Conservation (phyloP, 345 rosid species). For the Eucalyptus sp. region DNA sequence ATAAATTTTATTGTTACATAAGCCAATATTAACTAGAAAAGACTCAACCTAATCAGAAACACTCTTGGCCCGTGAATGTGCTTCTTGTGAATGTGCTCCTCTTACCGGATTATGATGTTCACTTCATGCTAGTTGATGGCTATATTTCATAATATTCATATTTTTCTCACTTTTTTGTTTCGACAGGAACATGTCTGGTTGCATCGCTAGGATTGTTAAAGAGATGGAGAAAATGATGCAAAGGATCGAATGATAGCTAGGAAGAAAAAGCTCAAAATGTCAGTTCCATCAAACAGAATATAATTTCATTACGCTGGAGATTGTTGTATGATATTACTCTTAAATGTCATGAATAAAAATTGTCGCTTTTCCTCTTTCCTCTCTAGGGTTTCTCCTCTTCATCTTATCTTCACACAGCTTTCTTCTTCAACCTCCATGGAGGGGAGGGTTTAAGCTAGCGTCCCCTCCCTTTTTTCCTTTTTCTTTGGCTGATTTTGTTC, state of each 20-base stretch:
- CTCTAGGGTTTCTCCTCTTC: too few species aligned
- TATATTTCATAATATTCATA: background rate
- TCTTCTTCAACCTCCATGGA: too few species aligned
- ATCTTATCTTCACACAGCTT: rapidly evolving
- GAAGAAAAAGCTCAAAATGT: background rate
- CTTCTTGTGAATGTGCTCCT: background rate
- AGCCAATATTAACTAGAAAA: background rate
- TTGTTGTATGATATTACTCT: too few species aligned
- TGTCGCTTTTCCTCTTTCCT: too few species aligned
- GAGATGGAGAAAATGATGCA: background rate
- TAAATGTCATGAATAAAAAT: too few species aligned
- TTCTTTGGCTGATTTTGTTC: too few species aligned
- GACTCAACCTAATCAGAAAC: background rate
- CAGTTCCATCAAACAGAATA: rapidly evolving
- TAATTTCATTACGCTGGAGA: rapidly evolving
- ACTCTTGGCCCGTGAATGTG: background rate
- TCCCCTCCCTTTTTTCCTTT: too few species aligned
- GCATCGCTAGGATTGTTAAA: background rate
- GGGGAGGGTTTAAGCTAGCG: too few species aligned
- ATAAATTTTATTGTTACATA: background rate
- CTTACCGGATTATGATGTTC: background rate
- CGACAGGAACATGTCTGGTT: rapidly evolving
- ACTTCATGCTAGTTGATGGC: background rate
- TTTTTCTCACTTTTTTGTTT: background rate
- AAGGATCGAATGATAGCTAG: background rate